Percentiles rank a stretch among this genome's conserved stretches.
These are phyloP conservation scores for Boletus insuetus DNA, from an alignment of 768 basidiomycete species.

Conservation along the genomic window DNA sequence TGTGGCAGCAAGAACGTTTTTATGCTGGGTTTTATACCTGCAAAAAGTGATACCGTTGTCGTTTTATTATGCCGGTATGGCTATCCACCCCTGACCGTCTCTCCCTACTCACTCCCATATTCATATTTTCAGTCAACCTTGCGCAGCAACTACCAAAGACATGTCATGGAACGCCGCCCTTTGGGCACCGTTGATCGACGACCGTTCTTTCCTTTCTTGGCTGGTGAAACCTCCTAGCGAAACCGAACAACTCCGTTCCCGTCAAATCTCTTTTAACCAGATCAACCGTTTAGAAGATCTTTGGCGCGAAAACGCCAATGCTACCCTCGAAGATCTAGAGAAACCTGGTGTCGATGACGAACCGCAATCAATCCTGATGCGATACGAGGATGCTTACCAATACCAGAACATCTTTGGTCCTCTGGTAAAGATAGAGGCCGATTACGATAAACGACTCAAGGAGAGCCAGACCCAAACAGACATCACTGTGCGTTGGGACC, in stretches of 20 bases:
- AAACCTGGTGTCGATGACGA: constrained; percentile 98
- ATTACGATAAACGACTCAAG: constrained; percentile 97
- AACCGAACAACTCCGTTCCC: constrained; percentile 91
- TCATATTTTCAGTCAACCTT: constrained; percentile 73
- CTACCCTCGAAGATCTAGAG: constrained; percentile 94
- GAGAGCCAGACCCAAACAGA: constrained; percentile 99
- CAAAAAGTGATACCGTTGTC: constrained; percentile 98
- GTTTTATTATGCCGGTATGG: constrained; percentile 92
- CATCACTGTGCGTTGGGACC: constrained; percentile 94
- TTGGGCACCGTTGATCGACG: constrained; percentile 98
- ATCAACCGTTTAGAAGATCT: constrained; percentile 97
- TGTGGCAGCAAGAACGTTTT: constrained; percentile 99
- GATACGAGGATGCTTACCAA: constrained; percentile 98
- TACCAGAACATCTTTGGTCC: constrained; percentile 99
- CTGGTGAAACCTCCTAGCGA: constrained; percentile 96
- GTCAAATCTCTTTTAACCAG: constrained; percentile 95
- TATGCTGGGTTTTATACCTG: constrained; percentile 98
- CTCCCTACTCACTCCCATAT: background rate
- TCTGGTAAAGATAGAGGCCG: constrained; percentile 98
- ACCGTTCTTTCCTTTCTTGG: constrained; percentile 99
- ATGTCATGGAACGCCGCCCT: constrained; percentile 98
- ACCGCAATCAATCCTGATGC: constrained; percentile 84
- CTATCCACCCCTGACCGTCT: background rate
- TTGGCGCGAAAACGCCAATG: constrained; percentile 95
- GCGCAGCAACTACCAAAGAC: constrained; percentile 94